Evolutionary conservation across 2,329 filamentous ascomycete genomes (phyloP).

Genomic region (Monascus ruber): DNA sequence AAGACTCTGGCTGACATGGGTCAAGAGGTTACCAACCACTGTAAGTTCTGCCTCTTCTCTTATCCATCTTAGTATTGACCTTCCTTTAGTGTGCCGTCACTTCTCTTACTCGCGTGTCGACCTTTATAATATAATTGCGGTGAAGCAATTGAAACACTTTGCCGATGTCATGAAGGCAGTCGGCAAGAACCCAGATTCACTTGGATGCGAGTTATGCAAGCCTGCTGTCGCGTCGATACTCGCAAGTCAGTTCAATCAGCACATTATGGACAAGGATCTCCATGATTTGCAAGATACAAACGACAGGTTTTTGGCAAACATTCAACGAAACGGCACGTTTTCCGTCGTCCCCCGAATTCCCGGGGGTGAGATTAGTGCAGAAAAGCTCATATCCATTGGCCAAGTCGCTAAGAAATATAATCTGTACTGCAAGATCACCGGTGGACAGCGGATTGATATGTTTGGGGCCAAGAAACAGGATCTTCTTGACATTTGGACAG

Average conservation of each 20-base stretch:
- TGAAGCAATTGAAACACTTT: slow-evolving; percentile 65
- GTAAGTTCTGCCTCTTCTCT: slow-evolving; percentile 11
- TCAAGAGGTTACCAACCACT: slow-evolving; percentile 72
- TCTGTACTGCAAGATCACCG: slow-evolving; percentile 85
- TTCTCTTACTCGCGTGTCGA: slow-evolving; percentile 76
- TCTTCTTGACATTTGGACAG: slow-evolving; percentile 68
- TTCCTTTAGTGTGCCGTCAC: slow-evolving; percentile 57
- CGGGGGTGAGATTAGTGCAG: slow-evolving; percentile 76
- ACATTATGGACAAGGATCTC: slow-evolving; percentile 59
- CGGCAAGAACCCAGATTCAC: slow-evolving; percentile 58
- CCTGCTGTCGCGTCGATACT: slow-evolving; percentile 72
- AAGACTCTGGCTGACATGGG: slow-evolving; percentile 76
- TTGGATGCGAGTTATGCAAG: slow-evolving; percentile 81
- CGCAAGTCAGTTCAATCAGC: slow-evolving; percentile 69
- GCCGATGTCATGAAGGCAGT: slow-evolving; percentile 65
- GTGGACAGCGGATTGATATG: slow-evolving; percentile 84
- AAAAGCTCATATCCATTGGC: slow-evolving; percentile 73
- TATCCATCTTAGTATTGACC: slow-evolving; percentile 3
- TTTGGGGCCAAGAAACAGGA: slow-evolving; percentile 86
- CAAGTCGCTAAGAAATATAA: slow-evolving; percentile 73
- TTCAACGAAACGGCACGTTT: slow-evolving; percentile 84
- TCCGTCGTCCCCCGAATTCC: slow-evolving; percentile 75
- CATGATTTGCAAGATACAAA: slow-evolving; percentile 84
- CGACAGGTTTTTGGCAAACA: slow-evolving; percentile 77
- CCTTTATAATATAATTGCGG: slow-evolving; percentile 78